Conservation (phyloP, 495 filamentous ascomycete genomes). For the Podospora bellae-mahoneyi region DNA sequence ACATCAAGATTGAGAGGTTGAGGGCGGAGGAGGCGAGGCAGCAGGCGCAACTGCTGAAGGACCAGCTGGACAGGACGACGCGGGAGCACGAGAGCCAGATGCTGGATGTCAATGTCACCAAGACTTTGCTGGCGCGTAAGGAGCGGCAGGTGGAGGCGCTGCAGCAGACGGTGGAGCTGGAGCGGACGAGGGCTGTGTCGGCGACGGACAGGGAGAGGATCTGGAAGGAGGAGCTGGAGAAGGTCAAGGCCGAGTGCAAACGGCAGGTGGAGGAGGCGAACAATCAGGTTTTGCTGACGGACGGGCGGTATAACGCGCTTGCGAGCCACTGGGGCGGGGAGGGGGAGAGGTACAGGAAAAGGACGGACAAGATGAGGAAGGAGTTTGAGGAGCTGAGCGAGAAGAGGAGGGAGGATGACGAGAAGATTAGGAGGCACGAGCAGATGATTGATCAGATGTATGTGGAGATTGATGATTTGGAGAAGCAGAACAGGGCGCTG, state of each 20-base stretch:
- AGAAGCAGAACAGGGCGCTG: constrained; percentile 59
- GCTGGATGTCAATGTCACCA: constrained; percentile 67
- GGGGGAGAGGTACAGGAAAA: constrained; percentile 55
- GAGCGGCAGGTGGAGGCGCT: constrained; percentile 77
- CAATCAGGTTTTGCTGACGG: constrained; percentile 52
- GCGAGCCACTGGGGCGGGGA: constrained; percentile 62
- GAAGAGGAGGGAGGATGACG: constrained; percentile 55
- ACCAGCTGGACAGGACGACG: constrained; percentile 65
- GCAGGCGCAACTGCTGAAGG: constrained; percentile 67
- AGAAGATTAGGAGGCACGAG: constrained; percentile 54
- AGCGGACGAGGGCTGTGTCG: constrained; percentile 58
- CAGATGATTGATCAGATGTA: constrained; percentile 68
- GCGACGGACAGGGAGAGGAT: constrained; percentile 58
- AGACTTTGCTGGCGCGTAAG: constrained; percentile 67
- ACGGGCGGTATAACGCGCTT: constrained; percentile 69
- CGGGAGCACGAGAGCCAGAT: constrained; percentile 65
- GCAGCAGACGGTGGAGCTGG: constrained; percentile 61
- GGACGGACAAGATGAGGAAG: constrained; percentile 52
- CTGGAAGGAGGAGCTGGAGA: constrained; percentile 61
- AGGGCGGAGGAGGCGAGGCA: constrained; percentile 70
- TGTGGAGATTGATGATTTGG: constrained; percentile 57
- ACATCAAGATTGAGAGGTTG: constrained; percentile 69
- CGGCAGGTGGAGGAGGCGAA: constrained; percentile 60
- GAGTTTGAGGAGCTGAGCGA: constrained; percentile 47
- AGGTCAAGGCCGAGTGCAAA: constrained; percentile 57